Percentiles rank a stretch among this genome's conserved stretches.
These are phyloP conservation scores for Zychaea mexicana DNA, from an alignment of 371 early-diverging fungal genomes.

Conservation along the genomic window DNA sequence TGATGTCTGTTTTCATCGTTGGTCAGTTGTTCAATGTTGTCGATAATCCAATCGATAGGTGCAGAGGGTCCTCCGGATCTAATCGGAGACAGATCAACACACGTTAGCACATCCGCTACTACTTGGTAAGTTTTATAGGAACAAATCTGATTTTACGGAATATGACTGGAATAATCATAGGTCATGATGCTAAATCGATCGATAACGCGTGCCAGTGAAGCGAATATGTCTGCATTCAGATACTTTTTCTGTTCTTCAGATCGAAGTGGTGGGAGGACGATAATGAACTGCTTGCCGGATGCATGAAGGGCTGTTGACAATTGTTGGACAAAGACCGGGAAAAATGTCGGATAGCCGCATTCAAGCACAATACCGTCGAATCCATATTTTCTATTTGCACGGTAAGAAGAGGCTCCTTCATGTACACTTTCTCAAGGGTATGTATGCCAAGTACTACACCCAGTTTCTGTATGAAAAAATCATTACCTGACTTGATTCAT, in stretches of 20 bases:
- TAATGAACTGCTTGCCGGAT: conserved; percentile 34
- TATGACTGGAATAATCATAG: conserved; percentile 57
- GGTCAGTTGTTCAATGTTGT: conserved; percentile 51
- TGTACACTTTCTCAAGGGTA: no score
- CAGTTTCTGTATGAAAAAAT: no score
- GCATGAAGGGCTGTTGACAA: conserved; percentile 33
- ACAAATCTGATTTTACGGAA: no score
- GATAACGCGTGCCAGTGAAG: conserved; percentile 36
- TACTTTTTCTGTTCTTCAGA: conserved; percentile 27
- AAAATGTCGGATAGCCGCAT: conserved; percentile 46
- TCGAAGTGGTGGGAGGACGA: conserved; percentile 54
- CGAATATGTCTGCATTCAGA: conserved; percentile 38
- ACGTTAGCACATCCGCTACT: no score
- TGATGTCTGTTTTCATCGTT: conserved; percentile 37
- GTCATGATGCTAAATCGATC: conserved; percentile 67
- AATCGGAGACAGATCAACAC: background rate
- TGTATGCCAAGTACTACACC: background rate
- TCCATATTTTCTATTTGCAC: conserved; percentile 40
- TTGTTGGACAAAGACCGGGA: conserved; percentile 34
- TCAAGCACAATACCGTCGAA: conserved; percentile 65
- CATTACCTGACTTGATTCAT: conserved; percentile 38
- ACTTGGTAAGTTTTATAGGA: no score
- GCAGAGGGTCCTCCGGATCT: conserved; percentile 57
- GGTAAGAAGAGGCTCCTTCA: no score
- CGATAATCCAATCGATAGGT: conserved; percentile 60